These are phyloP conservation scores for Eimeria necatrix DNA, from an alignment of 169 alveolate species.

Conservation along the genomic window DNA sequence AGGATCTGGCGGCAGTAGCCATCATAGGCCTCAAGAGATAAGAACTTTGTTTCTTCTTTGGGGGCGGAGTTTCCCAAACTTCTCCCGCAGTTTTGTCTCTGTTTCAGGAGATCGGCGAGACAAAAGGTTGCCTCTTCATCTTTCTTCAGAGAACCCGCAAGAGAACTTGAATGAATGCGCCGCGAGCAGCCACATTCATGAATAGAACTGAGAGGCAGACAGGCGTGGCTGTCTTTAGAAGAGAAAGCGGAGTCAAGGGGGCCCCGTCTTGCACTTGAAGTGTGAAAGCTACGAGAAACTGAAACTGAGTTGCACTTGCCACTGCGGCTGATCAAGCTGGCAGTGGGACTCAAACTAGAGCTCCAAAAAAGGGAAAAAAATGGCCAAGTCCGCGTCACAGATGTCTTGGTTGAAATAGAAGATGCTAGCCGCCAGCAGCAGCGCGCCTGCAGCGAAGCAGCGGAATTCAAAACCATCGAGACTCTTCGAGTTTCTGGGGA, in stretches of 20 bases:
- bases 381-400: too few species aligned
- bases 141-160: not conserved
- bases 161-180: not conserved
- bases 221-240: too few species aligned
- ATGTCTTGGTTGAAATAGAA: too few species aligned
- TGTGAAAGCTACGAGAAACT: too few species aligned
- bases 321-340: too few species aligned
- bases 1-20: slow-evolving; percentile 14
- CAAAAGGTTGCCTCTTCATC: not conserved
- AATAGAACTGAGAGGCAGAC: too few species aligned
- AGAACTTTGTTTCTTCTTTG: not conserved
- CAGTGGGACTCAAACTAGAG: too few species aligned
- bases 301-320: too few species aligned
- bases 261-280: too few species aligned
- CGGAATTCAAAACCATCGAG: not conserved
- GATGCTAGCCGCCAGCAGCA: too few species aligned
- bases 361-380: too few species aligned
- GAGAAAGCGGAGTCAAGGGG: too few species aligned
- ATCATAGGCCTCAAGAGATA: not conserved
- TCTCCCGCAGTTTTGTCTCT: not conserved
- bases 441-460: not conserved
- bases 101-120: not conserved
- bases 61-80: not conserved
- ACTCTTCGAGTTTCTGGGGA: not conserved
- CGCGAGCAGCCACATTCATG: not conserved